Evolutionary conservation across 2,329 filamentous ascomycete genomes (phyloP).

Genomic region (Botryotinia convoluta): DNA sequence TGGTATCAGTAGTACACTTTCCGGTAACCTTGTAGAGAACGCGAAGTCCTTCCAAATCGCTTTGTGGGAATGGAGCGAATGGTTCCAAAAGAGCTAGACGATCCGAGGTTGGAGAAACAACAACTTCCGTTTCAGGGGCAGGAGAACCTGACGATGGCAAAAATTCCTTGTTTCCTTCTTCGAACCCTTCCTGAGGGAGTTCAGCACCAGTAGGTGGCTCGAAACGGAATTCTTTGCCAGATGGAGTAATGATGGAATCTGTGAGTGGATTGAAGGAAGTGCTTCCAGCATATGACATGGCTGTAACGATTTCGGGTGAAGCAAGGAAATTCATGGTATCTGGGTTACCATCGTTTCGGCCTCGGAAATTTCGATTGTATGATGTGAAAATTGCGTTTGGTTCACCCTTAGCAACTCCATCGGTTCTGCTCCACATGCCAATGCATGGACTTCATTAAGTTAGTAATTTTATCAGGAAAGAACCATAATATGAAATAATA

Average conservation of each 20-base stretch:
- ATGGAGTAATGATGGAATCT: slow-evolving; percentile 75
- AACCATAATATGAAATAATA: background rate
- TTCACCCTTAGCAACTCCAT: slow-evolving; percentile 79
- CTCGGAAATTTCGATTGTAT: slow-evolving; percentile 98
- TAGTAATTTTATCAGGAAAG: background rate
- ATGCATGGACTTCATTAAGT: slow-evolving; percentile 55
- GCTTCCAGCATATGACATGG: slow-evolving; percentile 86
- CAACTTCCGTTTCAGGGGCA: slow-evolving; percentile 67
- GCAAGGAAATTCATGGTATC: slow-evolving; percentile 99
- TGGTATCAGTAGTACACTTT: slow-evolving; percentile 98
- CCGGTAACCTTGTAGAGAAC: slow-evolving; percentile 96
- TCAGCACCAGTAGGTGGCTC: slow-evolving; percentile 70
- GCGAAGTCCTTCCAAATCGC: slow-evolving; percentile 72
- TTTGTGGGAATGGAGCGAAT: slow-evolving; percentile 76
- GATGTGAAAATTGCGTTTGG: slow-evolving; percentile 93
- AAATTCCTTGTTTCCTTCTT: slow-evolving; percentile 71
- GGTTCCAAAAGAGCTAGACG: slow-evolving; percentile 89
- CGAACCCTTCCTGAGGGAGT: slow-evolving; percentile 65
- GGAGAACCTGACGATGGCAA: slow-evolving; percentile 70
- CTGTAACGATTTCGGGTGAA: slow-evolving; percentile 93
- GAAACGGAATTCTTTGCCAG: slow-evolving; percentile 82
- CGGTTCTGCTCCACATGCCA: slow-evolving; percentile 91
- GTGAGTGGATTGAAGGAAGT: slow-evolving; percentile 97
- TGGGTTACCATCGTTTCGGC: slow-evolving; percentile 93
- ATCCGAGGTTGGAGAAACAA: slow-evolving; percentile 82